Percentiles rank a stretch among this genome's conserved stretches.
phyloP scores from a whole-genome alignment of 2,329 filamentous ascomycete genomes.

The Myriangium duriaei region DNA sequence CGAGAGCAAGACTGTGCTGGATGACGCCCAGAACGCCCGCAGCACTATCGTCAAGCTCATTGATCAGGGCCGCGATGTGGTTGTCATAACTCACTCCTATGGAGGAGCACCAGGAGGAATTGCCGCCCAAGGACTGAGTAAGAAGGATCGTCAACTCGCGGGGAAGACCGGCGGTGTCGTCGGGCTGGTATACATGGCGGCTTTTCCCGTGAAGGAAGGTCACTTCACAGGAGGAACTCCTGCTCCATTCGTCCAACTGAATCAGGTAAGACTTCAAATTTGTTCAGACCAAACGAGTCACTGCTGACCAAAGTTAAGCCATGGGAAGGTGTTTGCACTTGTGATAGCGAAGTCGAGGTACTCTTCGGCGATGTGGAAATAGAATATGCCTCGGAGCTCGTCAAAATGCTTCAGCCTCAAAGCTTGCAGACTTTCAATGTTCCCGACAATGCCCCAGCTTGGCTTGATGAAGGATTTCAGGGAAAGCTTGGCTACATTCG shows the following conservation, averaged over 20 bases:
- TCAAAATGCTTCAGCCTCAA: conserved; percentile 7
- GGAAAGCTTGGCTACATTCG: conserved; percentile 3
- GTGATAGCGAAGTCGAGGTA: background rate
- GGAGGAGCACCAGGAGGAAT: conserved; percentile 26
- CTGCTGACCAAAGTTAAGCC: conserved; percentile 1
- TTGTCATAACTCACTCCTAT: conserved; percentile 26
- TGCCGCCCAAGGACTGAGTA: conserved; percentile 22
- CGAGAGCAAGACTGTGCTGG: background rate
- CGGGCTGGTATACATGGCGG: conserved; percentile 23
- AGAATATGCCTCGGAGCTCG: conserved; percentile 11
- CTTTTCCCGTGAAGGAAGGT: conserved; percentile 17
- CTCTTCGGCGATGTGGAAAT: conserved; percentile 5
- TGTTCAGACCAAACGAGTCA: background rate
- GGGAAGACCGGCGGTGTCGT: conserved; percentile 24
- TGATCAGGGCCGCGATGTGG: conserved; percentile 17
- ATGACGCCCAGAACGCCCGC: conserved; percentile 7
- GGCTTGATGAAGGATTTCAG: conserved; percentile 1
- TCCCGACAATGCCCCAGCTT: background rate
- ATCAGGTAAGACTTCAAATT: background rate
- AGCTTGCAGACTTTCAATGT: background rate
- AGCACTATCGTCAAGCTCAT: conserved; percentile 5
- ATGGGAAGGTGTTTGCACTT: background rate
- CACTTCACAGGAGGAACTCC: background rate
- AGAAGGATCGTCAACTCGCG: conserved; percentile 17
- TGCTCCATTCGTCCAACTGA: background rate